These are phyloP conservation scores for Rhynchosporium secalis DNA, from an alignment of 2,329 filamentous ascomycete species.

Conservation along the genomic window DNA sequence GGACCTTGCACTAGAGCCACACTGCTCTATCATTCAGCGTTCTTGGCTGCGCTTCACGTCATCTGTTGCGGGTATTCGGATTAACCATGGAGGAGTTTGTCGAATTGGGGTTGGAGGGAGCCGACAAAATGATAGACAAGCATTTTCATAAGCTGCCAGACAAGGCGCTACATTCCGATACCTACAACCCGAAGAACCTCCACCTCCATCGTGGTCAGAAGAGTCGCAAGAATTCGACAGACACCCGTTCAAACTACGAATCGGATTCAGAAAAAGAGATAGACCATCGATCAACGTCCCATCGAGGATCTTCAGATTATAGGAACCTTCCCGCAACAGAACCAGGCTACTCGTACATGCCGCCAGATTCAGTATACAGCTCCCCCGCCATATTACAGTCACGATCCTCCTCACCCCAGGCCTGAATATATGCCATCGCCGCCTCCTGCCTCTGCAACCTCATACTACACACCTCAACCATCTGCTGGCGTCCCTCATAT, in stretches of 20 bases:
- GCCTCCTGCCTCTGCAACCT: neutral
- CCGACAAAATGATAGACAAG: constrained; percentile 31
- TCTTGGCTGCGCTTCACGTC: constrained; percentile 11
- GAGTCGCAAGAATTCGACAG: constrained; percentile 16
- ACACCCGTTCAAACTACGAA: constrained; percentile 6
- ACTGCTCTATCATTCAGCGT: neutral
- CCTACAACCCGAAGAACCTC: constrained; percentile 29
- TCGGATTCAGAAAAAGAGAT: constrained; percentile 9
- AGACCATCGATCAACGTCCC: constrained; percentile 2
- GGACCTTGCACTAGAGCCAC: neutral
- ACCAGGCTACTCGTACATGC: constrained; percentile 4
- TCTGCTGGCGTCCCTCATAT: neutral
- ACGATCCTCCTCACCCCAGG: constrained; percentile 13
- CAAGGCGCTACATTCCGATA: constrained; percentile 24
- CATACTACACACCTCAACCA: constrained; percentile 8
- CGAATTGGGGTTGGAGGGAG: constrained; percentile 24
- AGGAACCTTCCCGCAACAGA: neutral
- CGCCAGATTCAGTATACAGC: constrained; percentile 3
- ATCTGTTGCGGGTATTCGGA: constrained; percentile 9
- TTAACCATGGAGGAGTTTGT: constrained; percentile 23
- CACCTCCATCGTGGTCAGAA: neutral
- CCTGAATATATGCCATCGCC: constrained; percentile 23
- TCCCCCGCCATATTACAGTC: constrained; percentile 12
- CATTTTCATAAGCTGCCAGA: constrained; percentile 32
- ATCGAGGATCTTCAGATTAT: constrained; percentile 1